These are phyloP conservation scores for Bertia moriformis DNA, from an alignment of 2,329 filamentous ascomycete species.

Conservation along the genomic window DNA sequence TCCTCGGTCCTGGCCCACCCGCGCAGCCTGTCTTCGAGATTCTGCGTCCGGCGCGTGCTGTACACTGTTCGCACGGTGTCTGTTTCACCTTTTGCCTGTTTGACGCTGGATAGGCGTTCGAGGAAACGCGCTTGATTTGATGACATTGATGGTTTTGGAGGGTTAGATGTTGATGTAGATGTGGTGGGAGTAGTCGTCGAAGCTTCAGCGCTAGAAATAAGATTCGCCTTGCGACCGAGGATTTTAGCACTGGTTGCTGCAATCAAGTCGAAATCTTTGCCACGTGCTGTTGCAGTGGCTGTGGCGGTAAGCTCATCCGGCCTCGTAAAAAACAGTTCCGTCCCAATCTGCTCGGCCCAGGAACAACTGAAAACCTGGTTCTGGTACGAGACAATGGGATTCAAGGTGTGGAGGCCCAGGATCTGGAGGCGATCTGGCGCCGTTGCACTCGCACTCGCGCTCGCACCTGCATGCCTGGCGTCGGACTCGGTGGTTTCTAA, in stretches of 20 bases:
- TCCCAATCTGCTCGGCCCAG: conserved; percentile 1
- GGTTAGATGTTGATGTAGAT: not conserved
- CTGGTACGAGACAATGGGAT: not conserved
- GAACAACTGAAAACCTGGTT: conserved; percentile 1
- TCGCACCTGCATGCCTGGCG: no score
- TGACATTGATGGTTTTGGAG: not conserved
- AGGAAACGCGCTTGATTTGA: not conserved
- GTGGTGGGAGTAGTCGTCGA: not conserved
- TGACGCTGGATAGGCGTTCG: not conserved
- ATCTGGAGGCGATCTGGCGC: not conserved
- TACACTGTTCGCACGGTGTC: not conserved
- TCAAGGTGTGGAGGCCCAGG: not conserved
- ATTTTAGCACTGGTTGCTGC: not conserved
- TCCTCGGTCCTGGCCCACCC: not conserved
- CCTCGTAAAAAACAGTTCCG: not conserved
- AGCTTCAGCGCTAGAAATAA: not conserved
- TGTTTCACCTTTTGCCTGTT: not conserved
- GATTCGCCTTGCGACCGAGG: conserved; percentile 1
- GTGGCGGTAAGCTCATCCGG: no score
- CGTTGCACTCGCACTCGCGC: no score
- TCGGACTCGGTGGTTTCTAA: not conserved
- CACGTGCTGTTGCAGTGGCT: no score
- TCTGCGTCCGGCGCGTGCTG: not conserved
- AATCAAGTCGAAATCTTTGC: not conserved
- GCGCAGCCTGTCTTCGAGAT: not conserved